Percentiles rank a stretch among this genome's conserved stretches.
phyloP scores from a whole-genome alignment of 352 stramenopile genomes.

The Halophytophthora polymorphica region DNA sequence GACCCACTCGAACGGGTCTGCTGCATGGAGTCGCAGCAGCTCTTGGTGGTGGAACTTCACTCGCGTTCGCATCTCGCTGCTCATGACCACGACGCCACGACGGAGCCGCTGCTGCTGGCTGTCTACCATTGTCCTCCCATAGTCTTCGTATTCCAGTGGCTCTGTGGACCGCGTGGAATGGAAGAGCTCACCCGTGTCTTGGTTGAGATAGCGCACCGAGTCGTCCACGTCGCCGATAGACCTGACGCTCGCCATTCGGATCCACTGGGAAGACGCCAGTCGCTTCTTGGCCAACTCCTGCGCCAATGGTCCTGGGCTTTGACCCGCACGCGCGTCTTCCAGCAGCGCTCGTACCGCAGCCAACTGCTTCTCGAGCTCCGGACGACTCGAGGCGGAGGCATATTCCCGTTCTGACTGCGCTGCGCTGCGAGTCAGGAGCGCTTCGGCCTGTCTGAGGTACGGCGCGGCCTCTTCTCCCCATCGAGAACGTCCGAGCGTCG shows the following conservation, averaged over 20 bases:
- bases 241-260: slow-evolving; percentile 26
- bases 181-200: slow-evolving; percentile 51
- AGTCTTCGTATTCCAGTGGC: slow-evolving; percentile 64
- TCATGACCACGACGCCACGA: slow-evolving; percentile 49
- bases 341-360: slow-evolving; percentile 10
- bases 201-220: slow-evolving; percentile 49
- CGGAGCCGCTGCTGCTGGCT: slow-evolving; percentile 19
- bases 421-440: slow-evolving; percentile 13
- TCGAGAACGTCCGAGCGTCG: slow-evolving; percentile 18
- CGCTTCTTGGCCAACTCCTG: slow-evolving; percentile 28
- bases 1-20: slow-evolving; percentile 47
- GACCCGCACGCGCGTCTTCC: slow-evolving; percentile 3
- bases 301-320: slow-evolving; percentile 18
- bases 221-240: not conserved
- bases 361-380: slow-evolving; percentile 18
- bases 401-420: slow-evolving; percentile 11
- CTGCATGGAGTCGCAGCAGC: slow-evolving; percentile 14
- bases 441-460: slow-evolving; percentile 19
- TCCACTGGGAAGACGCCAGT: slow-evolving; percentile 58
- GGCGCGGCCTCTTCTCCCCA: slow-evolving; percentile 15
- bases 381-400: slow-evolving; percentile 3
- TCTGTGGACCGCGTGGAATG: slow-evolving; percentile 14
- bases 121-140: slow-evolving; percentile 12
- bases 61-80: slow-evolving; percentile 21
- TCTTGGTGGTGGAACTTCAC: slow-evolving; percentile 9